Conservation (phyloP, 139 green algal genomes). For the Axilococcus clingmanii region DNA sequence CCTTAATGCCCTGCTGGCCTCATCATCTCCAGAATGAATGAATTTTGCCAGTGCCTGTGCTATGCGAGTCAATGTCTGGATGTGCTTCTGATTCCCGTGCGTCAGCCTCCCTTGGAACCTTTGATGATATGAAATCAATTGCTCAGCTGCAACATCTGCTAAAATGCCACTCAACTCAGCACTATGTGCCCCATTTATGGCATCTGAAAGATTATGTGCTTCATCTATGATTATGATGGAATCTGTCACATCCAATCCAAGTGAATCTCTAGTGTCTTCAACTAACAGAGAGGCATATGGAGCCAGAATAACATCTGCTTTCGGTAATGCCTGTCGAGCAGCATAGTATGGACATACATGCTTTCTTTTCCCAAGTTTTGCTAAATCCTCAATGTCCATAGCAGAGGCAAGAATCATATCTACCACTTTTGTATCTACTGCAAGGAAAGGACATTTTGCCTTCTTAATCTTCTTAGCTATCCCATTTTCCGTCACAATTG, state of each 20-base stretch:
- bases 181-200: slow-evolving; percentile 62
- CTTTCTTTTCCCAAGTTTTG: slow-evolving; percentile 22
- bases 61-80: slow-evolving; percentile 42
- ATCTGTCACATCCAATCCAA: slow-evolving; percentile 53
- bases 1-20: slow-evolving; percentile 5
- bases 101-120: slow-evolving; percentile 62
- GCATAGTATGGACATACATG: slow-evolving; percentile 88
- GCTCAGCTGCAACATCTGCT: slow-evolving; percentile 14
- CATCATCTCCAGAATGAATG: not conserved
- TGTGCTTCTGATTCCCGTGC: slow-evolving; percentile 47
- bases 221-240: slow-evolving; percentile 90
- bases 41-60: slow-evolving; percentile 2
- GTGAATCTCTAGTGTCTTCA: slow-evolving; percentile 38
- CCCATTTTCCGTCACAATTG: slow-evolving; percentile 1
- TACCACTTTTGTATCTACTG: slow-evolving; percentile 7
- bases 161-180: slow-evolving; percentile 31
- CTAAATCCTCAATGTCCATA: slow-evolving; percentile 91
- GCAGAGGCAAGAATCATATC: slow-evolving; percentile 47
- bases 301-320: slow-evolving; percentile 81
- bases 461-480: not conserved
- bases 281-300: slow-evolving; percentile 65
- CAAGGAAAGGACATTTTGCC: slow-evolving; percentile 26
- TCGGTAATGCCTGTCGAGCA: slow-evolving; percentile 38
- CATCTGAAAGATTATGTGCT: slow-evolving; percentile 88
- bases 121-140: slow-evolving; percentile 54